Evolutionary conservation across 2,329 filamentous ascomycete genomes (phyloP).

Genomic region (Phyllosticta citriasiana): DNA sequence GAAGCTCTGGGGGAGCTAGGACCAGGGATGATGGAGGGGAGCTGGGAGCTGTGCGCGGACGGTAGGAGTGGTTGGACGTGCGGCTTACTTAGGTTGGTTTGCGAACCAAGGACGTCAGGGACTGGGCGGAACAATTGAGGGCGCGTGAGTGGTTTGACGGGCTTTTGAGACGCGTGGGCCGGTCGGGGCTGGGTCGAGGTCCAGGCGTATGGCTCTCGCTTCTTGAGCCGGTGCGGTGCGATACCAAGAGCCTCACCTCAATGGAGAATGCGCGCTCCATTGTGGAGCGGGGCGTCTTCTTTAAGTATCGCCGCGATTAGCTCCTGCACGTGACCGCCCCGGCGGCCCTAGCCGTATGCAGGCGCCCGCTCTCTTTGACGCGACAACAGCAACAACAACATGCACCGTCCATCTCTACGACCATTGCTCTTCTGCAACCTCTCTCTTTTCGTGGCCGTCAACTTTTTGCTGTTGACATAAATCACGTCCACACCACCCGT

Average conservation of each 20-base stretch:
- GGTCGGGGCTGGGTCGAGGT: background rate
- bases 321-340: background rate
- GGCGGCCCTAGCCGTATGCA: background rate
- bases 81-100: background rate
- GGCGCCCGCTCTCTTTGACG: background rate
- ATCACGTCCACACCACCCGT: background rate
- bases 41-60: background rate
- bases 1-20: conserved; percentile 9
- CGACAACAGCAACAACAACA: background rate
- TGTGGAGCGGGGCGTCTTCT: conserved; percentile 5
- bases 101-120: background rate
- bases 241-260: conserved; percentile 7
- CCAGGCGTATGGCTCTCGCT: background rate
- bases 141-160: background rate
- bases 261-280: conserved; percentile 7
- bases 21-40: conserved; percentile 1
- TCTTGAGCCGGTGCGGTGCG: background rate
- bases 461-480: background rate
- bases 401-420: background rate
- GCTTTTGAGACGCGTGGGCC: background rate
- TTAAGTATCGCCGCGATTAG: conserved; percentile 5
- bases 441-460: background rate
- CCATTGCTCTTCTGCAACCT: background rate
- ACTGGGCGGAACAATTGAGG: background rate
- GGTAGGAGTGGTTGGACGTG: background rate